These are phyloP conservation scores for Aureobasidium sp. DNA, from an alignment of 2,329 filamentous ascomycete species.

Conservation along the genomic window DNA sequence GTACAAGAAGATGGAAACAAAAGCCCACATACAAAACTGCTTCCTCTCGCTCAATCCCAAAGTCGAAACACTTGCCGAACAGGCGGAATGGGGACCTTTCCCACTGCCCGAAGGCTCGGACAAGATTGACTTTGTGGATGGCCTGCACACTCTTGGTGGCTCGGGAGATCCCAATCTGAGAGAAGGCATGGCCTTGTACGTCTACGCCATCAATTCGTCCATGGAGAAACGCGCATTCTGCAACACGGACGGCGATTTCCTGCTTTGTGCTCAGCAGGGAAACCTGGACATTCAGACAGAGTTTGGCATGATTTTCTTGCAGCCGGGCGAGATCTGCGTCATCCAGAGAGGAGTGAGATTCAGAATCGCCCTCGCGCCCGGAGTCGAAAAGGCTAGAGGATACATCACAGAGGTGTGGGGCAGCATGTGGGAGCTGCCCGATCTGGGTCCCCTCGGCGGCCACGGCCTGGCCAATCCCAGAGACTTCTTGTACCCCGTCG, in stretches of 20 bases:
- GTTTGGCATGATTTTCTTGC: conserved; percentile 34
- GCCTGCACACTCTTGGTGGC: conserved; percentile 45
- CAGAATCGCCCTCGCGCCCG: conserved; percentile 29
- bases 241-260: conserved; percentile 38
- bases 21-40: conserved; percentile 33
- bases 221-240: conserved; percentile 43
- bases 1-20: conserved; percentile 19
- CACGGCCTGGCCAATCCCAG: conserved; percentile 36
- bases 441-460: conserved; percentile 35
- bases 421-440: conserved; percentile 35
- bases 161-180: conserved; percentile 46
- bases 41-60: conserved; percentile 43
- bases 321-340: conserved; percentile 35
- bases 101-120: conserved; percentile 30
- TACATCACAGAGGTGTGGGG: conserved; percentile 37
- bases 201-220: conserved; percentile 42
- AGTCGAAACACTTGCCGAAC: conserved; percentile 44
- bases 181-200: conserved; percentile 44
- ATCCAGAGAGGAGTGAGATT: conserved; percentile 36
- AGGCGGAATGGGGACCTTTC: conserved; percentile 44
- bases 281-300: conserved; percentile 34
- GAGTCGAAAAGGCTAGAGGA: conserved; percentile 30
- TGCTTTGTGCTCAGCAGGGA: conserved; percentile 32
- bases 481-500: conserved; percentile 34
- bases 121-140: conserved; percentile 42